A percentile compares a stretch with the other conserved stretches of the same genome.
Evolutionary conservation across 257 asterid species (phyloP).

Genomic region (Capsicum baccatum): DNA sequence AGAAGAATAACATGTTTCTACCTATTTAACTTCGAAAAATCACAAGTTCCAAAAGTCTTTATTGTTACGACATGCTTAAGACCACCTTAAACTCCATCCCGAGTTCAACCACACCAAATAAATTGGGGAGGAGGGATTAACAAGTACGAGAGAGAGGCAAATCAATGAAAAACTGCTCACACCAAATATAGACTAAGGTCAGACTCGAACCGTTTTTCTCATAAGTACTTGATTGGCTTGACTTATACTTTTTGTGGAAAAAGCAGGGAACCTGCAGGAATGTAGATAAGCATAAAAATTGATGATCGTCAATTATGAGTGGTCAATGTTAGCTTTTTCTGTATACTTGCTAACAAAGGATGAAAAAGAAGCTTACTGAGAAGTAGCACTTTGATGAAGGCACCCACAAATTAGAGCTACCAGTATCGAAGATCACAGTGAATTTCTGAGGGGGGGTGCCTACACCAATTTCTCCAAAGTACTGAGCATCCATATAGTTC

Average conservation of each 20-base stretch:
- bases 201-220: slow-evolving; percentile 72
- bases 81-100: not conserved
- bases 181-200: not conserved
- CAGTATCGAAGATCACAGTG: slow-evolving; percentile 93
- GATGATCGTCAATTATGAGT: not conserved
- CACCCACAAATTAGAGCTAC: slow-evolving; percentile 97
- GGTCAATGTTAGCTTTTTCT: not conserved
- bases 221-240: slow-evolving; percentile 74
- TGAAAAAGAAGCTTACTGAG: slow-evolving; percentile 62
- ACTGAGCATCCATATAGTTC: slow-evolving; percentile 98
- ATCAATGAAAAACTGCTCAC: not conserved
- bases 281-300: slow-evolving; percentile 22
- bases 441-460: slow-evolving; percentile 92
- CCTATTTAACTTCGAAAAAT: not conserved
- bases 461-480: slow-evolving; percentile 89
- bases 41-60: not conserved
- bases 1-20: not conserved
- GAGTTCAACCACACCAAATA: not conserved
- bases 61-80: not conserved
- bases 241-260: slow-evolving; percentile 84
- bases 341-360: not conserved
- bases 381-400: slow-evolving; percentile 91
- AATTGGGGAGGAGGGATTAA: not conserved
- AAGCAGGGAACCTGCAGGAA: slow-evolving; percentile 74
- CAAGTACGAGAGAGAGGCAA: not conserved